phyloP scores from a whole-genome alignment of 805 yeast genomes.

The Teunomyces atbi region DNA sequence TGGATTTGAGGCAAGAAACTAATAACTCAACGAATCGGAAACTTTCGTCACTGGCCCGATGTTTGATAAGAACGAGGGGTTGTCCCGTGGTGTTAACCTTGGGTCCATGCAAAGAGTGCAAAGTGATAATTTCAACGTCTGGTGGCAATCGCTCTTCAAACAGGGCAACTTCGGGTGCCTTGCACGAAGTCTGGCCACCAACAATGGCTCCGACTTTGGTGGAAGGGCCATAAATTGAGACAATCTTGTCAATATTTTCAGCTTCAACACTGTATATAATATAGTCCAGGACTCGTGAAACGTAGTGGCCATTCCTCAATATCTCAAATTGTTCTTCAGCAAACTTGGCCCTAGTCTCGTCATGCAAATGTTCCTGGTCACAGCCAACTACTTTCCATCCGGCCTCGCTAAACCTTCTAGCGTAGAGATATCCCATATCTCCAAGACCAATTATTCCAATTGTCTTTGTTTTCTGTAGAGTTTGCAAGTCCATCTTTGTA shows the following conservation, averaged over 20 bases:
- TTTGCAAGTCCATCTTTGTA: neutral
- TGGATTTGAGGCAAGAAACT: constrained; percentile 73
- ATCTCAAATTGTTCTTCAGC: constrained; percentile 50
- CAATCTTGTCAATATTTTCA: constrained; percentile 72
- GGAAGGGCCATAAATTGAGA: constrained; percentile 76
- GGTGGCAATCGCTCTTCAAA: constrained; percentile 72
- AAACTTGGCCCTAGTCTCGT: constrained; percentile 40
- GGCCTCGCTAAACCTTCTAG: constrained; percentile 68
- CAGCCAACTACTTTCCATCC: constrained; percentile 92
- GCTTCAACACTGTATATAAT: constrained; percentile 93
- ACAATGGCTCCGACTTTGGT: constrained; percentile 86
- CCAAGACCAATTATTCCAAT: constrained; percentile 95
- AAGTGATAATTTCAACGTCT: constrained; percentile 79
- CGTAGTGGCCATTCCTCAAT: constrained; percentile 76
- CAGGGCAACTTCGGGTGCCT: constrained; percentile 83
- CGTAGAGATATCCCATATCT: constrained; percentile 93
- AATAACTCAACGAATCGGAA: constrained; percentile 61
- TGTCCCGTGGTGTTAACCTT: constrained; percentile 85
- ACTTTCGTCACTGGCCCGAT: constrained; percentile 57
- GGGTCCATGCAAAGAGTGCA: constrained; percentile 96
- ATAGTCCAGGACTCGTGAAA: constrained; percentile 78
- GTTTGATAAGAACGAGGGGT: constrained; percentile 83
- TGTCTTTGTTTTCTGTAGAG: constrained; percentile 36
- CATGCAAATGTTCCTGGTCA: constrained; percentile 69
- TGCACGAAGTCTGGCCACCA: constrained; percentile 98